Conservation (phyloP, 208 protist genomes). For the Eutreptiella sp. region DNA sequence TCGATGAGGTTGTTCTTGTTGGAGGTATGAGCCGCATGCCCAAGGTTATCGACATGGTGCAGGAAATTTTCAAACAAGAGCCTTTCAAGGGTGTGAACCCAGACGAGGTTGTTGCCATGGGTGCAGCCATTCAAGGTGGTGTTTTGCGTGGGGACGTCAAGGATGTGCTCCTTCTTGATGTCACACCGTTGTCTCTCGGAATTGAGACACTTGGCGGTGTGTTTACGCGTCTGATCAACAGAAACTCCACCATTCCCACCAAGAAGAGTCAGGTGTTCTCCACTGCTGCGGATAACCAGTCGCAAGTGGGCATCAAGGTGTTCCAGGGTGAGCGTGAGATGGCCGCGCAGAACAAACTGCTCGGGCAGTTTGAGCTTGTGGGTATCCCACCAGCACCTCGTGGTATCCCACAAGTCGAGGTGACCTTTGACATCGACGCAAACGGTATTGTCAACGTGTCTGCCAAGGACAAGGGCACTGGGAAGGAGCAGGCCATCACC, state of each 20-base stretch:
- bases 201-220: constrained; percentile 95
- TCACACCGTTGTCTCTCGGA: constrained; percentile 96
- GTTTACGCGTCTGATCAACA: constrained; percentile 93
- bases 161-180: constrained; percentile 94
- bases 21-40: constrained; percentile 97
- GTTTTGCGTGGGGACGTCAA: constrained; percentile 79
- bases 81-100: constrained; percentile 97
- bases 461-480: constrained; percentile 93
- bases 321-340: constrained; percentile 89
- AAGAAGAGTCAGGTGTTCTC: constrained; percentile 90
- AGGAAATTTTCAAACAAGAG: constrained; percentile 84
- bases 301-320: constrained; percentile 74
- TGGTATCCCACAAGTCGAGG: constrained; percentile 85
- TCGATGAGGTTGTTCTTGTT: constrained; percentile 93
- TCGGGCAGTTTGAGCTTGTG: constrained; percentile 86
- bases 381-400: constrained; percentile 83
- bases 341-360: constrained; percentile 82
- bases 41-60: constrained; percentile 73
- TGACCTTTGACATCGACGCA: constrained; percentile 97
- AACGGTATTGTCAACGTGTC: constrained; percentile 97
- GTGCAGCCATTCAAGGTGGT: constrained; percentile 95
- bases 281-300: constrained; percentile 72
- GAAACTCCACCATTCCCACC: constrained; percentile 97
- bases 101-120: constrained; percentile 99
- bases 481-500: constrained; percentile 86